These are phyloP conservation scores for Heterococcus sp. DNA, from an alignment of 108 stramenopile genomes.

Conservation along the genomic window DNA sequence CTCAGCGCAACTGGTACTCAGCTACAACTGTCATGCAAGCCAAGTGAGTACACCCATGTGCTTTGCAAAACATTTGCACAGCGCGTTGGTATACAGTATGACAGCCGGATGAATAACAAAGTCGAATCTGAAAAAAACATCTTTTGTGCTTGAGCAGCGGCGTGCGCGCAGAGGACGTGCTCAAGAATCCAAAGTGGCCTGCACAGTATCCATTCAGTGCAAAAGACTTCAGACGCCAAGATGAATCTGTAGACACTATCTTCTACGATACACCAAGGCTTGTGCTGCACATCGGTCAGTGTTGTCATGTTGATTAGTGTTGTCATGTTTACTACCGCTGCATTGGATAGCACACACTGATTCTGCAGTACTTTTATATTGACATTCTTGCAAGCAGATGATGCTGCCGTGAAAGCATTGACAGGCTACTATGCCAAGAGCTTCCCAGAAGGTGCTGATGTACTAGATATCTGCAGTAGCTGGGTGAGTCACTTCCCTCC, in stretches of 20 bases:
- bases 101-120: neutral
- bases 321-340: neutral
- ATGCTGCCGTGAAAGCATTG: conserved; percentile 34
- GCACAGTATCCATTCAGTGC: conserved; percentile 66
- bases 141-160: neutral
- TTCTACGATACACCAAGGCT: conserved; percentile 78
- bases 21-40: too few relatives aligned
- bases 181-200: conserved; percentile 73
- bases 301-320: neutral
- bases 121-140: too few relatives aligned
- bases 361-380: too few relatives aligned
- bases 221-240: conserved; percentile 78
- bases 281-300: conserved; percentile 89
- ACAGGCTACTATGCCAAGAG: conserved; percentile 68
- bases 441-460: conserved; percentile 75
- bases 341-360: neutral
- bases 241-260: conserved; percentile 69
- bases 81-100: neutral
- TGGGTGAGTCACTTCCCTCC: conserved; percentile 81
- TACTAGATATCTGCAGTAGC: conserved; percentile 85
- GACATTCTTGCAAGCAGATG: conserved; percentile 16
- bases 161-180: conserved; percentile 13
- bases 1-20: too few relatives aligned
- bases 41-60: too few relatives aligned
- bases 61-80: too few relatives aligned